Conservation (phyloP, 2,329 filamentous ascomycete genomes). For the Bimuria novae-zelandiae region DNA sequence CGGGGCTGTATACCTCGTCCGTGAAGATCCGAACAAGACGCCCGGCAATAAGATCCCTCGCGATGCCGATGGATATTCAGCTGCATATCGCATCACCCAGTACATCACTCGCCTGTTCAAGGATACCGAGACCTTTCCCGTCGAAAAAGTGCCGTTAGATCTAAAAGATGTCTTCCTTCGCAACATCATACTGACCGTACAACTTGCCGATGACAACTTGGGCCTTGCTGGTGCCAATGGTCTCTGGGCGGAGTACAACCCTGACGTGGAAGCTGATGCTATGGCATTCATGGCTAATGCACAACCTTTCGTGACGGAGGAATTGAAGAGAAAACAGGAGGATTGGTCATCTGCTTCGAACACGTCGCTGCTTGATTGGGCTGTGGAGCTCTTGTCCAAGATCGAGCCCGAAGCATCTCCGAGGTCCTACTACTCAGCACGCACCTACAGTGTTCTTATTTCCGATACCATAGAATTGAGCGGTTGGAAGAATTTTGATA, state of each 20-base stretch:
- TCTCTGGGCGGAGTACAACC: slow-evolving; percentile 54
- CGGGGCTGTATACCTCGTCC: slow-evolving; percentile 70
- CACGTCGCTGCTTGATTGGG: slow-evolving; percentile 32
- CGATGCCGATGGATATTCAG: slow-evolving; percentile 72
- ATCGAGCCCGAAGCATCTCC: slow-evolving; percentile 27
- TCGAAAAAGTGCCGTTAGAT: slow-evolving; percentile 35
- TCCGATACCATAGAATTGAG: slow-evolving; percentile 49
- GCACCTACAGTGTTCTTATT: slow-evolving; percentile 45
- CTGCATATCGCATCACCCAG: slow-evolving; percentile 74
- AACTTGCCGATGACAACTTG: slow-evolving; percentile 64
- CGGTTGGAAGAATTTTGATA: slow-evolving; percentile 46
- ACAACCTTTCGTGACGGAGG: slow-evolving; percentile 52
- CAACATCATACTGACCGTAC: slow-evolving; percentile 58
- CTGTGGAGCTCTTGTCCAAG: slow-evolving; percentile 27
- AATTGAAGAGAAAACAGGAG: slow-evolving; percentile 38
- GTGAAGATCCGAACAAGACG: slow-evolving; percentile 23
- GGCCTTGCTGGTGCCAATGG: slow-evolving; percentile 60
- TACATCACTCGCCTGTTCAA: slow-evolving; percentile 68
- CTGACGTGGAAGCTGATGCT: slow-evolving; percentile 58
- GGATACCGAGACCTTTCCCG: slow-evolving; percentile 43
- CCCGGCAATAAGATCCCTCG: slow-evolving; percentile 49
- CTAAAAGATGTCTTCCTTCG: slow-evolving; percentile 45
- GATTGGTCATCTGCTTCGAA: slow-evolving; percentile 18
- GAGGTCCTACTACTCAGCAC: slow-evolving; percentile 49
- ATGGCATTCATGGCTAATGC: slow-evolving; percentile 58